Base-by-base conservation (phyloP, 1,284 basidiomycete species). In the Neolentinus lepideus region DNA sequence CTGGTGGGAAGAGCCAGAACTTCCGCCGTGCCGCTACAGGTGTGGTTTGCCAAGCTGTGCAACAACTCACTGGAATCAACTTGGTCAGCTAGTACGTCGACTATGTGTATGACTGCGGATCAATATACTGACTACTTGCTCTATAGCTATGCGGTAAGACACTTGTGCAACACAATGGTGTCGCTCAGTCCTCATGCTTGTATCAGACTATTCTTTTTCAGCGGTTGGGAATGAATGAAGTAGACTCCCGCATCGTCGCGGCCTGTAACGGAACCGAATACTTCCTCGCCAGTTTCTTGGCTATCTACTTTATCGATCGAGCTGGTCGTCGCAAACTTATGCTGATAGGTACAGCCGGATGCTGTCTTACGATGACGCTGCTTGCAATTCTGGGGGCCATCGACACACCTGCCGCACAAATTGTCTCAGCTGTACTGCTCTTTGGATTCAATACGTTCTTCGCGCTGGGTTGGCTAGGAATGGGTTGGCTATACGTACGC, bases 391-490 rank as follows among this genome's bases (percentile, higher is more conserved):
- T 43, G 38, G 38, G 38, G 6, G 38, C 38, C 19, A 43, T 43
- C 12, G 16, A 43, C 19, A 43, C 38, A 6, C 6, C 38, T 6
- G 8, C 38, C 6, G 38, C 38, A 16, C 38, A 43, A 43, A 21
- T 43, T 43, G 38, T 43, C 6, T 43, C 38, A 3, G 38, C 38
- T 16, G 38, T 43, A 3, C 38, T 43, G n/a, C 38, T 43, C 16
- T 43, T 43, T n/a, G 38, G 38, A 48, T 88, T 86, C 69, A 85
- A 88, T 63, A 76, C 86, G 35, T 83, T 84, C 71, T 88, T 87
- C 67, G 83, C 83, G 0, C 73, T 87, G 55, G 85, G 84, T 35
- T 87, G 84, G 84, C 77, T 86, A 65, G 84, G 84, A 24, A 85
- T 88, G 80, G 83, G 84, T 3, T 85, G 83, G 81, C 69, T 85